Conservation (phyloP, 1,139 yeast species). For the Saccharomycopsis crataegensis region DNA sequence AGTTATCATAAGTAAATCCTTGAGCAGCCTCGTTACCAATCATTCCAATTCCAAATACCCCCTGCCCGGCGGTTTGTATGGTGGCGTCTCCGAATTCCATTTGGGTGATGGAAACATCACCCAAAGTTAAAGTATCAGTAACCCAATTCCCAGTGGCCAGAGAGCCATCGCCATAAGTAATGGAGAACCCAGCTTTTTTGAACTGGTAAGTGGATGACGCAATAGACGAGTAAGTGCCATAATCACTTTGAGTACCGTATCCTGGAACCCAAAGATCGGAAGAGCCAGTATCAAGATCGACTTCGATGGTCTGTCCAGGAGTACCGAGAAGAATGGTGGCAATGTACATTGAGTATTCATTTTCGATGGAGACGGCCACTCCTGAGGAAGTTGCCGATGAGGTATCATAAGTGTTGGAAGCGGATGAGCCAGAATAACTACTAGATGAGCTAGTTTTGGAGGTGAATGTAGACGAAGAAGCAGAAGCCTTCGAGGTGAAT, state of each 20-base stretch:
- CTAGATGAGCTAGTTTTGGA: no score
- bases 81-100: constrained; percentile 57
- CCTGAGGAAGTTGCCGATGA: constrained; percentile 19
- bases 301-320: constrained; percentile 39
- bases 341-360: constrained; percentile 24
- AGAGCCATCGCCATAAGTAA: constrained; percentile 19
- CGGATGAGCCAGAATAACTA: no score
- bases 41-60: constrained; percentile 59
- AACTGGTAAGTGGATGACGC: constrained; percentile 22
- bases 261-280: constrained; percentile 56
- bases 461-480: no score
- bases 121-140: constrained; percentile 25
- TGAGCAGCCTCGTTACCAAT: constrained; percentile 38
- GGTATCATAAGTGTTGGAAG: constrained; percentile 20
- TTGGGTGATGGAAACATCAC: constrained; percentile 35
- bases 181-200: constrained; percentile 10
- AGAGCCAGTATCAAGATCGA: constrained; percentile 60
- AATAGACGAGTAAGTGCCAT: constrained; percentile 14
- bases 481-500: no score
- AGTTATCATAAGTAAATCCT: constrained; percentile 38
- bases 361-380: constrained; percentile 1
- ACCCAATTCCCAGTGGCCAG: constrained; percentile 20
- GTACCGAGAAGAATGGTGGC: constrained; percentile 42
- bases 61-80: constrained; percentile 42
- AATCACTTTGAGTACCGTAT: constrained; percentile 16